Evolutionary conservation across 1,284 basidiomycete genomes (phyloP).

Genomic region (Ganoderma resinaceum): DNA sequence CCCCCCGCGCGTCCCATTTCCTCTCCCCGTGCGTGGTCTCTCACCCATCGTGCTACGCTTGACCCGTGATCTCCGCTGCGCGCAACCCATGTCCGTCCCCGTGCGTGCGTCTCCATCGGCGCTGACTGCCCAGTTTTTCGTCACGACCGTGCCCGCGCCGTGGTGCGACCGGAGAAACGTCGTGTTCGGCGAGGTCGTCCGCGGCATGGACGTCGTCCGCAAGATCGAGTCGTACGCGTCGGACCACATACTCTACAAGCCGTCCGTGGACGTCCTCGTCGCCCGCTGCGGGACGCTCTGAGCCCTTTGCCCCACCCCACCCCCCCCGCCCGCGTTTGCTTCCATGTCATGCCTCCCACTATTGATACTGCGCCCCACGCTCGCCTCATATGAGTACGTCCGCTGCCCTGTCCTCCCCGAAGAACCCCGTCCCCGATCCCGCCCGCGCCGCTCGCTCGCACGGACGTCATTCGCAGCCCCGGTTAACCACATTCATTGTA

Average conservation of each 20-base stretch:
- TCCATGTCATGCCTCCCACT: no score
- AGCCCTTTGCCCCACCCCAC: no score
- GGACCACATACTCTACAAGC: conserved; percentile 44
- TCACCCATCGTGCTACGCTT: background rate
- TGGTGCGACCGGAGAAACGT: conserved; percentile 63
- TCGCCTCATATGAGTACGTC: background rate
- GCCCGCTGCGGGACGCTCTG: conserved; percentile 30
- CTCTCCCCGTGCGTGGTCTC: background rate
- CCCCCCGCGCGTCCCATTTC: background rate
- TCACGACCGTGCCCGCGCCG: conserved; percentile 68
- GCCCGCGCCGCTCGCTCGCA: background rate
- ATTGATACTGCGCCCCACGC: background rate
- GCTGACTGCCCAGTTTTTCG: conserved; percentile 61
- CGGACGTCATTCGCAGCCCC: background rate
- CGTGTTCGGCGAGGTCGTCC: conserved; percentile 55
- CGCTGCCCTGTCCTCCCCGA: background rate
- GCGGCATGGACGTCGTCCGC: conserved; percentile 51
- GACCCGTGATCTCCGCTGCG: background rate
- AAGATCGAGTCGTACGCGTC: conserved; percentile 46
- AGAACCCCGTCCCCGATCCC: background rate
- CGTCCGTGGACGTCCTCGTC: conserved; percentile 44
- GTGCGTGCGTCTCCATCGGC: background rate
- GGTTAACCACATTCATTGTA: conserved; percentile 4
- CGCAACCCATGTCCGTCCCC: background rate
- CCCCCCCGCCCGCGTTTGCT: background rate